phyloP scores from a whole-genome alignment of 1,284 basidiomycete species.

The Chalciporus sp. region DNA sequence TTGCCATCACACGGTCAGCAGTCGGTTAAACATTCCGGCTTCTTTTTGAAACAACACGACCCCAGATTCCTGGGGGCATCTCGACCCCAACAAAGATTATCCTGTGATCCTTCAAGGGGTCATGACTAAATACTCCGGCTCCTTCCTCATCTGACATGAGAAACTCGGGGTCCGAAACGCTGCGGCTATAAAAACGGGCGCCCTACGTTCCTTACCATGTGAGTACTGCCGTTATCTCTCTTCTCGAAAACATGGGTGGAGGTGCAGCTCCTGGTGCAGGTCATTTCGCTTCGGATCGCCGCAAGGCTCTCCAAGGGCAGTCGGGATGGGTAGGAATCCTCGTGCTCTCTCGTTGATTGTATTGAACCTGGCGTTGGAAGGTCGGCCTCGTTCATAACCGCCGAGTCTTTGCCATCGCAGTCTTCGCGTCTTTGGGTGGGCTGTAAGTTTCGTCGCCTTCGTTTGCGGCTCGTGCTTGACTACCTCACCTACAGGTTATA shows the following conservation, averaged over 20 bases:
- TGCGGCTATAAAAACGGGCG: not conserved
- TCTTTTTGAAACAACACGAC: not conserved
- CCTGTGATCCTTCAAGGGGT: not conserved
- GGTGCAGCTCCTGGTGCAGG: conserved; percentile 34
- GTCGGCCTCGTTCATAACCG: conserved; percentile 63
- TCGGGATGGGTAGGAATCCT: conserved; percentile 63
- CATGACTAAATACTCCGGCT: not conserved
- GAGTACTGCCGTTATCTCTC: not conserved
- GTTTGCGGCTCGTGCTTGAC: conserved; percentile 1
- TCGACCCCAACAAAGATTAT: too few species aligned
- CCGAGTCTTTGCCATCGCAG: conserved; percentile 60
- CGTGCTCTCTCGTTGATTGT: not conserved
- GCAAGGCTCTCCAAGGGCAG: conserved; percentile 58
- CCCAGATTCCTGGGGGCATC: not conserved
- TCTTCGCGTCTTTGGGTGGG: conserved; percentile 75
- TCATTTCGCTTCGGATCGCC: conserved; percentile 46
- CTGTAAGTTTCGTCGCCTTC: conserved; percentile 48
- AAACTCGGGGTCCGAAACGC: not conserved
- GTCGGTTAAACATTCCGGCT: not conserved
- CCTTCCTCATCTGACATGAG: conserved; percentile 1
- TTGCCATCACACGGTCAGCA: not conserved
- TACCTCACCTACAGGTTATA: conserved; percentile 44
- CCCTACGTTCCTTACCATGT: not conserved
- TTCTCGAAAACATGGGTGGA: conserved; percentile 44
- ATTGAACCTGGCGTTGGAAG: conserved; percentile 35